phyloP scores from a whole-genome alignment of 1,284 basidiomycete genomes.

The Irpex lacteus region DNA sequence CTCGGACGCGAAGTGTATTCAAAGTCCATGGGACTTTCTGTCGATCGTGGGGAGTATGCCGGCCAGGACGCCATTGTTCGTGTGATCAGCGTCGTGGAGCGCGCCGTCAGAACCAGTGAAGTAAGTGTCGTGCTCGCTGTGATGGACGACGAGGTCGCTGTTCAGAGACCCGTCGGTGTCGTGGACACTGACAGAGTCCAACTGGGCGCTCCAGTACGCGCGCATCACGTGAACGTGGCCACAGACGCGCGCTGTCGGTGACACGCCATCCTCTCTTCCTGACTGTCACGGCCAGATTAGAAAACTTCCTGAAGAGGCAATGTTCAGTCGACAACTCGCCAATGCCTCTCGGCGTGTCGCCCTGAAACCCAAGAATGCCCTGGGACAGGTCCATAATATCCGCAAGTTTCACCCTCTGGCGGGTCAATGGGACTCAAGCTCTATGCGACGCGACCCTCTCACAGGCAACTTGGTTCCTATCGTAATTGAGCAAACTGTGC shows the following conservation, averaged over 20 bases:
- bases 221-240: conserved; percentile 2
- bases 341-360: not conserved
- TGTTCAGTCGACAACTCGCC: not conserved
- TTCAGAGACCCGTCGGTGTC: not conserved
- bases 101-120: not conserved
- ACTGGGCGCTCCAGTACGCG: not conserved
- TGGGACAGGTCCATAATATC: not conserved
- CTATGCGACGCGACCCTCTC: conserved; percentile 22
- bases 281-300: not conserved
- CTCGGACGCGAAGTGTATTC: conserved; percentile 59
- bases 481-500: conserved; percentile 90
- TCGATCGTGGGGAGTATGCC: conserved; percentile 41
- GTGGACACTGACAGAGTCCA: not conserved
- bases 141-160: not conserved
- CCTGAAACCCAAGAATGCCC: not conserved
- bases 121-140: not conserved
- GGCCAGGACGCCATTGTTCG: conserved; percentile 14
- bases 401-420: conserved; percentile 37
- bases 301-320: not conserved
- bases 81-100: not conserved
- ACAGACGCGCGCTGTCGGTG: not conserved
- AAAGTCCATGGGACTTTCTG: conserved; percentile 81
- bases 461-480: conserved; percentile 77
- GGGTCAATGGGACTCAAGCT: conserved; percentile 5
- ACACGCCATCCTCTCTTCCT: not conserved